Base-by-base conservation (phyloP, 768 basidiomycete species). In the Agaricus subrufescens region DNA sequence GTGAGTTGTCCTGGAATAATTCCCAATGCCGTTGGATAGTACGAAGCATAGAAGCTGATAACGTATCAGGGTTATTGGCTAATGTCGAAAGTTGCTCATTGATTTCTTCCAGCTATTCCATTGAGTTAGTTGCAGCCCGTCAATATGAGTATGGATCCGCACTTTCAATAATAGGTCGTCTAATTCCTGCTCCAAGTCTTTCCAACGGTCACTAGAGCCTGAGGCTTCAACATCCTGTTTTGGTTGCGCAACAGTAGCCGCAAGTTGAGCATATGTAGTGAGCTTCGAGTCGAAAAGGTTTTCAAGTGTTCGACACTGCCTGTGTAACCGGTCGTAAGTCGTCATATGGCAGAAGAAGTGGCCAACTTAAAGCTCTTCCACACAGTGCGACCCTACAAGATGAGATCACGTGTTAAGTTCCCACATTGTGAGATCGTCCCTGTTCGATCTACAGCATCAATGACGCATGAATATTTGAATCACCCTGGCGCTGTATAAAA, bases 251-350 rank as follows among this genome's bases (percentile, higher is more conserved):
- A 87, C 78, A 30, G 76, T 77, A 3, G 88, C 82, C 7, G 90
- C 93, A 42, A 97, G 76, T 62, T 92, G 90, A 19, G 92, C 84
- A 71, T 98, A 98, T 9, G 91, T 79, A 0, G 92, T 92, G 30
- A 99, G 79, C 69, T 97, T 96, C 31, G 89, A 75, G 66, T 97
- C 93, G 60, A 98, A 89, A 25, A 93, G 80, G 46, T 93, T 92
- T 67, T 98, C 96, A 27, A 98, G 84, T 4, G 94, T 94, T 64
- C 95, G 80, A 72, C 92, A 92, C 70, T 96, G 94, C 52, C 94
- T 77, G 64, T 97, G 90, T 31, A 98, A 79, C 54, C 87, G 82
- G 63, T 98, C 96, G 74, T 94, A 95, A 62, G 75, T 84, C 56
- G 86, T 77, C 89, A 91, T 92, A 30, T 43, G 44, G 48, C 25